Evolutionary conservation across 306 rosid genomes (phyloP).

Genomic region (Cicer arietinum): DNA sequence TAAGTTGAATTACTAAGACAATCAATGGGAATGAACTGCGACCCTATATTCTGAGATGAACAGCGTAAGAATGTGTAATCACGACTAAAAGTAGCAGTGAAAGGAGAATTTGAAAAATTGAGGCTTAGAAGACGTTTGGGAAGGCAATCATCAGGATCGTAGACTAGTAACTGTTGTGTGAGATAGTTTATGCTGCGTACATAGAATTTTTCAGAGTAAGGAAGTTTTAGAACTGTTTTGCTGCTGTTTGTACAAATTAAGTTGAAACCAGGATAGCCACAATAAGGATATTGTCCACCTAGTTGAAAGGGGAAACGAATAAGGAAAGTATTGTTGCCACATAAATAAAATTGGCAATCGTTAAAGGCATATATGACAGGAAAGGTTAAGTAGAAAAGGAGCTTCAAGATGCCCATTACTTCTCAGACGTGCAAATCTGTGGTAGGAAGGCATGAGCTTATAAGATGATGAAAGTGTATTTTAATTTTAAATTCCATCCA

Average conservation of each 20-base stretch:
- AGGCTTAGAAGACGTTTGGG: slow-evolving; percentile 61
- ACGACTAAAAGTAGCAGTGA: slow-evolving; percentile 44
- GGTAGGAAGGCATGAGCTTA: slow-evolving; percentile 28
- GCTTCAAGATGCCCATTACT: slow-evolving; percentile 53
- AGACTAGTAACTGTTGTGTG: slow-evolving; percentile 60
- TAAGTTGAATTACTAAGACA: slow-evolving; percentile 71
- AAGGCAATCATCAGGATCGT: slow-evolving; percentile 67
- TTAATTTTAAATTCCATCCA: slow-evolving; percentile 23
- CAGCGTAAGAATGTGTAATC: slow-evolving; percentile 72
- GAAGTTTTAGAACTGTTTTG: slow-evolving; percentile 54
- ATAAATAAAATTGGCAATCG: slow-evolving; percentile 52
- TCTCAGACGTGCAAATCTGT: slow-evolving; percentile 35
- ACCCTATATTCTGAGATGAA: slow-evolving; percentile 46
- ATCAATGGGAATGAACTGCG: slow-evolving; percentile 52
- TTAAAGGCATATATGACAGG: slow-evolving; percentile 46
- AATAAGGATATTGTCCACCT: slow-evolving; percentile 43
- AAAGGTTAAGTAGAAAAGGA: slow-evolving; percentile 51
- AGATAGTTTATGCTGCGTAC: slow-evolving; percentile 62
- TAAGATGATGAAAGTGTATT: slow-evolving; percentile 33
- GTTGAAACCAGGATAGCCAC: slow-evolving; percentile 80
- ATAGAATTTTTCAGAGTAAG: slow-evolving; percentile 58
- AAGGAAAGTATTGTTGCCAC: slow-evolving; percentile 42
- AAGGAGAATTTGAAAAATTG: slow-evolving; percentile 68
- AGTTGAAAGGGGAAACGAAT: slow-evolving; percentile 77
- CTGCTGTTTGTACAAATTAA: slow-evolving; percentile 54